These are phyloP conservation scores for Tuber indicum DNA, from an alignment of 495 filamentous ascomycete species.

Conservation along the genomic window DNA sequence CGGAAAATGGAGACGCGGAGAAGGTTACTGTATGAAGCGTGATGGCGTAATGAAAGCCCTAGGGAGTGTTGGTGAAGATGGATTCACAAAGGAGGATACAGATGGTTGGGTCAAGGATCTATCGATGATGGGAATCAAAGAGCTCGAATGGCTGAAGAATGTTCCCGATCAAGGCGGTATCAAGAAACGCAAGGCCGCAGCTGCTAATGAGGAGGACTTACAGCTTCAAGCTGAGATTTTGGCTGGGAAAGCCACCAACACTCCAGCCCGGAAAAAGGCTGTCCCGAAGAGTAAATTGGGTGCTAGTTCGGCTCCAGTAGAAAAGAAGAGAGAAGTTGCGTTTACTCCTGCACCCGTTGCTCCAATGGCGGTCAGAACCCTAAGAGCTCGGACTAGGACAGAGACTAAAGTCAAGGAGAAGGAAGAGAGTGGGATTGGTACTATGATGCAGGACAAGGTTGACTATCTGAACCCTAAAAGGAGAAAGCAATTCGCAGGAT, in stretches of 20 bases:
- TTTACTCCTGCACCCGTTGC: not conserved
- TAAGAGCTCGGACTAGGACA: not conserved
- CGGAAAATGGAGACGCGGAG: slow-evolving; percentile 34
- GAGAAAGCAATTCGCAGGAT: slow-evolving; percentile 59
- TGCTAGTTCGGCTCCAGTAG: not conserved
- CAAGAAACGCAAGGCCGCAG: slow-evolving; percentile 10
- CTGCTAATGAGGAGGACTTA: slow-evolving; percentile 25
- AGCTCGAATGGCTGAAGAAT: slow-evolving; percentile 24
- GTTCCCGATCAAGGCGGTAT: slow-evolving; percentile 33
- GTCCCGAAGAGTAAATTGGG: slow-evolving; percentile 3
- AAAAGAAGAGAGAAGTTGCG: slow-evolving; percentile 1
- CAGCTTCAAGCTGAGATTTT: slow-evolving; percentile 23
- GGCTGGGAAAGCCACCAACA: slow-evolving; percentile 13
- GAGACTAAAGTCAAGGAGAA: slow-evolving; percentile 18
- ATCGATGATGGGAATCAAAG: slow-evolving; percentile 27
- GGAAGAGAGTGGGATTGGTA: slow-evolving; percentile 39
- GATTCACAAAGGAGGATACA: slow-evolving; percentile 34
- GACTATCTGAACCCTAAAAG: slow-evolving; percentile 72
- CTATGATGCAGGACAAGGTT: slow-evolving; percentile 62
- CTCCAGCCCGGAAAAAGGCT: not conserved
- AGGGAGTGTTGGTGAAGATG: slow-evolving; percentile 23
- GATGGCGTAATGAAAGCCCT: slow-evolving; percentile 36
- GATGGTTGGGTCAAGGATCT: slow-evolving; percentile 39
- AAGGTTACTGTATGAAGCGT: slow-evolving; percentile 36
- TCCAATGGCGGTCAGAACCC: not conserved